These are phyloP conservation scores for Hemisphaericaspora lyxosophila DNA, from an alignment of 1,139 yeast genomes.

Conservation along the genomic window DNA sequence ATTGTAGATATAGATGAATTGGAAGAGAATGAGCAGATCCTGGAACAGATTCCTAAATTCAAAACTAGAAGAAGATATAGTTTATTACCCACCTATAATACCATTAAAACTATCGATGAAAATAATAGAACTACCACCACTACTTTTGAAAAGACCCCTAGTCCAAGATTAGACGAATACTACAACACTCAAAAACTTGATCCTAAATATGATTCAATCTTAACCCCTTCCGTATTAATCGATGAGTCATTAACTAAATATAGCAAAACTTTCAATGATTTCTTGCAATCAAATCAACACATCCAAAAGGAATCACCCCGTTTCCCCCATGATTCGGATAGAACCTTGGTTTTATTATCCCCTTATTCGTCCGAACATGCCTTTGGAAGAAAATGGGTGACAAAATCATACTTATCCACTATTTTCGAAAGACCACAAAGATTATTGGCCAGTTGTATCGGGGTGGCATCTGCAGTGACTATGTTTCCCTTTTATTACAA, in stretches of 20 bases:
- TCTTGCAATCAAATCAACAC: constrained; percentile 55
- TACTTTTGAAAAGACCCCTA: constrained; percentile 14
- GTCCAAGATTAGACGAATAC: constrained; percentile 18
- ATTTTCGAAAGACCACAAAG: constrained; percentile 87
- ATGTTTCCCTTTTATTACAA: constrained; percentile 64
- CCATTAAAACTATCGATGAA: constrained; percentile 13
- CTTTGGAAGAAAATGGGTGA: constrained; percentile 75
- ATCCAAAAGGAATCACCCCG: constrained; percentile 53
- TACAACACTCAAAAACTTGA: constrained; percentile 17
- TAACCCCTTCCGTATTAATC: constrained; percentile 34
- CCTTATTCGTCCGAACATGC: constrained; percentile 67
- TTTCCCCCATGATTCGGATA: constrained; percentile 43
- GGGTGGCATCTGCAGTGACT: constrained; percentile 74
- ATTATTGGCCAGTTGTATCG: constrained; percentile 70
- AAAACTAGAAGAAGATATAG: constrained; percentile 31
- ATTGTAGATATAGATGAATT: constrained; percentile 36
- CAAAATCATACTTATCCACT: constrained; percentile 64
- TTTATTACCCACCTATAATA: constrained; percentile 29
- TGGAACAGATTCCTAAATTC: constrained; percentile 41
- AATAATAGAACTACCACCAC: constrained; percentile 4
- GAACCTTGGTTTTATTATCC: constrained; percentile 55
- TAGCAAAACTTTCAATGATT: constrained; percentile 44
- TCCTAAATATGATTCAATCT: constrained; percentile 24
- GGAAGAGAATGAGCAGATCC: constrained; percentile 30
- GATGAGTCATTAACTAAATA: constrained; percentile 40